Base-by-base conservation (phyloP, 1,139 yeast species). In the Scheffersomyces parashehatae region DNA sequence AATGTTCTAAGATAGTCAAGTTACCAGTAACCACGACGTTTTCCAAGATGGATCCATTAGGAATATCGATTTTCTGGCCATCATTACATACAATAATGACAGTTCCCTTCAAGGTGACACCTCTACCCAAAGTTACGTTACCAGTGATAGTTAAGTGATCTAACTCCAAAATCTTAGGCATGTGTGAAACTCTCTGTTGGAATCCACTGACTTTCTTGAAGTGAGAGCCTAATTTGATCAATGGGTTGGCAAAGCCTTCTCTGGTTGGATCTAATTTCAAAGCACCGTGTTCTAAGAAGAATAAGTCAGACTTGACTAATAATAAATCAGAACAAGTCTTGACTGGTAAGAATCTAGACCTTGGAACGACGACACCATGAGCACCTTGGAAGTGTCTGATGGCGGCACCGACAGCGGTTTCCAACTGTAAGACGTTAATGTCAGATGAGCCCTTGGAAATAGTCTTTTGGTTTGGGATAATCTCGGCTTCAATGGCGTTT, bases 341-440 rank as follows among this genome's bases (percentile, higher is more conserved):
- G 58, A 93, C 99, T 15, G 99, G 99, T 73, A 95, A 81, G 80
- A 93, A 93, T 66, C 99, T 85, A 37, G 97, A 81, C 74, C 99
- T 88, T 68, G 99, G 98, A 30, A 93, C 99, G 59, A 90, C 96
- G 58, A 93, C 95, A 70, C 99, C 99, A 62, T 90, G 97, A 29
- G 98, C 97, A 58, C 89, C 88, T 56, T 85, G 79, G 70, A 95
- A 93, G 70, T 91, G 95, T 71, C 96, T 88, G 65, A 93, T 93
- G 43, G 99, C 98, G 35, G 99, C 99, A 76, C 99, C 99, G 54
- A 90, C 96, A 26, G 99, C 99, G 41, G 99, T 93, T 76, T 93
- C 99, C 63, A 93, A 82, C 75, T 93, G 99, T 61, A 93, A 74
- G 41, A 93, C 97, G 60, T 86, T 85, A 57, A 87, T 78, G 51